Base-by-base conservation (phyloP, 75 land plant species). In the Larix kaempferi region DNA sequence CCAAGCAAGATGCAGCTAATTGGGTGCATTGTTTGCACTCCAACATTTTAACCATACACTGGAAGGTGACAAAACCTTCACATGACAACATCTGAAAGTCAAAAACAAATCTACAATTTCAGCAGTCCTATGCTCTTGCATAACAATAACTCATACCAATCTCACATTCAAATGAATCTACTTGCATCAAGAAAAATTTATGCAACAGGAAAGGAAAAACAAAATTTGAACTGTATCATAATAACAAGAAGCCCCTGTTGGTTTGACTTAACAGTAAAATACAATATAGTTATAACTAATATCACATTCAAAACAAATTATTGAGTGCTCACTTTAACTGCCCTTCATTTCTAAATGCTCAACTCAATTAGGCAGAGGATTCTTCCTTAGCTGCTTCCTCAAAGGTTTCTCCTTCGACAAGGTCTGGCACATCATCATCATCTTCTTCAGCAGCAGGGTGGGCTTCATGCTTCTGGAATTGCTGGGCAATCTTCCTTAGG, bases 401-500 rank as follows among this genome's bases (percentile, higher is more conserved):
- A 86, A 93, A 93, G 17, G 86, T 93, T 78, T 93, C 89, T 16
- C 93, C 95, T 59, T 84, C 79, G 14, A 92, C 95, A 71, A 92
- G 89, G 4, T 92, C 95, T 0, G 95, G 95, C 29, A 92, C 93
- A 22, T 90, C 95, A 71, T 92, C 95, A 77, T 90, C 90, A 56
- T 92, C 94, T 21, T 90, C 94, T 10, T 80, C 89, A 15, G 73
- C 81, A 57, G 61, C 82, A 7, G 83, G 79, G 26, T 25, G 29
- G 11, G 65, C 26, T 13, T 64, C 89, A 56, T 89, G 88, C 82
- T 84, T 86, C 81, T 88, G 89, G 74, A 88, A 88, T 80, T 94
- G 94, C 82, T 94, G 89, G 1, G 96, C 94, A 55, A 92, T 74
- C 78, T 82, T 86, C 89, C 86, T 79, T 82, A 92, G 29, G 74